These are phyloP conservation scores for Mimosa pudica DNA, from an alignment of 306 rosid species.

Conservation along the genomic window DNA sequence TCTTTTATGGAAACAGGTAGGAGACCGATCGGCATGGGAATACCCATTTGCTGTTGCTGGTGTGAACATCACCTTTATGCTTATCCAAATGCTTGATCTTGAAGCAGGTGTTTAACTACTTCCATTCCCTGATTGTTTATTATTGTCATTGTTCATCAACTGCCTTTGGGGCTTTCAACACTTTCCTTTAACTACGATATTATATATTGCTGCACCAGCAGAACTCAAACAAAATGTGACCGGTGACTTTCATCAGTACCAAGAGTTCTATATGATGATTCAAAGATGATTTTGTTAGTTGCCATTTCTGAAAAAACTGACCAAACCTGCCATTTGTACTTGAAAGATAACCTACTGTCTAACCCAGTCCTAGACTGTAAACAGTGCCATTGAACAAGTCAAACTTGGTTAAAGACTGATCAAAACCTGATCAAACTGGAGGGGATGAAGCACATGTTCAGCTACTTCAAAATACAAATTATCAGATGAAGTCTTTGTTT, in stretches of 20 bases:
- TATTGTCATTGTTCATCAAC: neutral
- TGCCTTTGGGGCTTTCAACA: neutral
- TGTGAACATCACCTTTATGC: slow-evolving; percentile 98
- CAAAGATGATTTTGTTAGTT: neutral
- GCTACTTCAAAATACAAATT: neutral
- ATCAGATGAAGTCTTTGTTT: neutral
- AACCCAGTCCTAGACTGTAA: neutral
- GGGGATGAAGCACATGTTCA: neutral
- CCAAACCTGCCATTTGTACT: neutral
- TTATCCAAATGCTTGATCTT: slow-evolving; percentile 96
- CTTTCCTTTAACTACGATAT: neutral
- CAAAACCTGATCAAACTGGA: neutral
- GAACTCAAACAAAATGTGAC: slow-evolving; percentile 6
- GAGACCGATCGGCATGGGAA: slow-evolving; percentile 97
- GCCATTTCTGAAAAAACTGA: neutral
- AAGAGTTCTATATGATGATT: neutral
- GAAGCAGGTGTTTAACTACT: slow-evolving; percentile 77
- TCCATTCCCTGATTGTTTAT: slow-evolving; percentile 1
- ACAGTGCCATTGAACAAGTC: neutral
- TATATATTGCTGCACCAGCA: neutral
- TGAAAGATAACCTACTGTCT: neutral
- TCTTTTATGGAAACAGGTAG: slow-evolving; percentile 96
- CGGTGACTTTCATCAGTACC: neutral
- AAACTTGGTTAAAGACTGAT: neutral
- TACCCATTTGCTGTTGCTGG: slow-evolving; percentile 99